Conservation (phyloP, 768 basidiomycete species). For the Cubamyces sp. region DNA sequence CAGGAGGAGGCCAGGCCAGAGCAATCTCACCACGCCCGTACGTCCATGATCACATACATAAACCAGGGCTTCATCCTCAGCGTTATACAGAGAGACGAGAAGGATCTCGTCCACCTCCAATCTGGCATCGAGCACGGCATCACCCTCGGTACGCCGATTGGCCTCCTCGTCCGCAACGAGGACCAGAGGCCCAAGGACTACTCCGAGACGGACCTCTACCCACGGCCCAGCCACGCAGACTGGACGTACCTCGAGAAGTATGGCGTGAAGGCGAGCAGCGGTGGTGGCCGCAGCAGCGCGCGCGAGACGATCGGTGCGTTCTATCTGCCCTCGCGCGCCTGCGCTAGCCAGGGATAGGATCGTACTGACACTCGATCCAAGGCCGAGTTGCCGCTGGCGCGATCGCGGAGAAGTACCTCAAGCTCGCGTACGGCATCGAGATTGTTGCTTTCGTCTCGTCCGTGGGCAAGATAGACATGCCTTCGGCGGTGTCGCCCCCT, state of each 20-base stretch:
- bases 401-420: conserved; percentile 96
- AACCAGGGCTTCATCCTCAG: background rate
- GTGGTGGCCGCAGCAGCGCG: conserved; percentile 93
- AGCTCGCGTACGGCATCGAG: conserved; percentile 83
- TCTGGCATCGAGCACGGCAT: conserved; percentile 93
- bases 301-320: conserved; percentile 90
- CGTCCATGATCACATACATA: conserved; percentile 36
- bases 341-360: background rate
- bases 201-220: conserved; percentile 96
- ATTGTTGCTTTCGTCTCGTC: conserved; percentile 97
- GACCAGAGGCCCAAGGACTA: conserved; percentile 99
- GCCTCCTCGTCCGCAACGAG: conserved; percentile 94
- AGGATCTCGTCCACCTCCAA: conserved; percentile 91
- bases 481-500: conserved; percentile 50
- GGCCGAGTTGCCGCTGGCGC: conserved; percentile 97
- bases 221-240: conserved; percentile 96
- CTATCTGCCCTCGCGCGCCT: background rate
- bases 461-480: conserved; percentile 90
- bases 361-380: conserved; percentile 33
- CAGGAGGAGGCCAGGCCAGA: conserved; percentile 92
- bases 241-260: conserved; percentile 98
- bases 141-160: conserved; percentile 97
- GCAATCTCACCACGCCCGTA: conserved; percentile 94
- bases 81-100: conserved; percentile 61
- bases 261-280: conserved; percentile 95